Base-by-base conservation (phyloP, 1,284 basidiomycete species). In the Cystobasidiaceae sp. region DNA sequence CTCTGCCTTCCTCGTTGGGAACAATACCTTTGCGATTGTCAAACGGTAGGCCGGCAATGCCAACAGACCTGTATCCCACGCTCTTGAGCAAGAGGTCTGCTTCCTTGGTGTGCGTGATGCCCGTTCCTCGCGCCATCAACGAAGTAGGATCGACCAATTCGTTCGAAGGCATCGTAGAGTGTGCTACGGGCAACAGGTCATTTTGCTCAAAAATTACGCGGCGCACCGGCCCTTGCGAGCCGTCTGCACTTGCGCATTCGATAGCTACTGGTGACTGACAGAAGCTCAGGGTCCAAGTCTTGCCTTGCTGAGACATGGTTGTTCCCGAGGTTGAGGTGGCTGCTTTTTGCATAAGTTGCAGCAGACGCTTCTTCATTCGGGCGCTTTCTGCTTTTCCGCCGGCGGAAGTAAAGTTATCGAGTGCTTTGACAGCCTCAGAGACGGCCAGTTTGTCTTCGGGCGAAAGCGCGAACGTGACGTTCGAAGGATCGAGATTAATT, bases 31-130 rank as follows among this genome's bases (percentile, higher is more conserved):
- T 69, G 1, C 46, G 33, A 0, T 60, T 60, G 66, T 81, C 80
- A 65, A 80, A 80, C 1, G 79, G 79, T 5, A 80, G 50, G 3
- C 71, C 72, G 19, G 67, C 57, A 3, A 75, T 55, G 1, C 69
- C 68, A 1, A 82, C 73, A 1, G 85, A 84, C 56, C 83, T 84
- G 77, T 97, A 96, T 13, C 94, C 94, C 5, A 97, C 85, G 11
- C 88, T 89, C 21, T 92, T 88, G 33, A 97, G 81, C 13, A 97
- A 86, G 68, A 96, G 82, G 68, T 89, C 88, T 0, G 91, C 89
- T 4, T 75, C 62, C 0, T 84, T 76, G 1, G 75, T 79, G 0
- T 82, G 81, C 4, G 79, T 81, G 69, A 82, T 77, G 0, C 85
- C 84, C 0, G 87, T 91, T 0, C 62, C 45, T 17, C 63, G 43